These are phyloP conservation scores for Suillus alpinus DNA, from an alignment of 768 basidiomycete species.

Conservation along the genomic window DNA sequence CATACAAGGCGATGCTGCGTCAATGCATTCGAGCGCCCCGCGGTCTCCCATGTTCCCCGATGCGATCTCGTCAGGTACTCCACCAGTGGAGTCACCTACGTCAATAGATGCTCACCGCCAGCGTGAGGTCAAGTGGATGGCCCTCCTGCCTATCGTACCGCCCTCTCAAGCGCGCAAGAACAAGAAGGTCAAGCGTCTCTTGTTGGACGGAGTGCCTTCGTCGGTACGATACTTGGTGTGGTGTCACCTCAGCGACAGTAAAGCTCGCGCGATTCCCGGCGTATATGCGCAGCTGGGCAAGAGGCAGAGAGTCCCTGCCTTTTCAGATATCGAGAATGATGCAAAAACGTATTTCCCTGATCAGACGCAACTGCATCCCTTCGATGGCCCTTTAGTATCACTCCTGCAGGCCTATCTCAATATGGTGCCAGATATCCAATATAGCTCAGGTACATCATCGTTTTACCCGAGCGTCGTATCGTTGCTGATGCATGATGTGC, in stretches of 20 bases:
- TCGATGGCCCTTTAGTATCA: constrained; percentile 53
- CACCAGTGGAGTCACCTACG: constrained; percentile 18
- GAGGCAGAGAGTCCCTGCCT: constrained; percentile 49
- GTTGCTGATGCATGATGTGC: not conserved
- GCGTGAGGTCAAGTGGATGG: constrained; percentile 77
- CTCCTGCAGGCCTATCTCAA: constrained; percentile 71
- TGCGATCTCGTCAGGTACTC: not conserved
- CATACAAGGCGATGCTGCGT: constrained; percentile 41
- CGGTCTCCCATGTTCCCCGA: constrained; percentile 23
- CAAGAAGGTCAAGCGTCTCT: constrained; percentile 73
- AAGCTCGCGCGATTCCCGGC: constrained; percentile 63
- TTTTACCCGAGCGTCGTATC: constrained; percentile 4
- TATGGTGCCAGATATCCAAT: constrained; percentile 84
- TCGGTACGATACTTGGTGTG: constrained; percentile 84
- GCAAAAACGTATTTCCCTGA: constrained; percentile 52
- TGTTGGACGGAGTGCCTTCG: constrained; percentile 78
- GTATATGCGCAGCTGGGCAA: constrained; percentile 65
- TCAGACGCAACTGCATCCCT: constrained; percentile 55
- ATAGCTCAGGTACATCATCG: constrained; percentile 50
- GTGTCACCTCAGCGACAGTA: constrained; percentile 77
- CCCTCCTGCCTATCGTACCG: constrained; percentile 51
- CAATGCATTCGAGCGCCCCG: constrained; percentile 34
- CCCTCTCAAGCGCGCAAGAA: constrained; percentile 68
- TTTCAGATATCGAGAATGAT: constrained; percentile 58
- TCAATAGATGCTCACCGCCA: constrained; percentile 63